Evolutionary conservation across 257 asterid genomes (phyloP), one percentile per base, ranked within the genome.

Genomic region (Rhazya stricta): DNA sequence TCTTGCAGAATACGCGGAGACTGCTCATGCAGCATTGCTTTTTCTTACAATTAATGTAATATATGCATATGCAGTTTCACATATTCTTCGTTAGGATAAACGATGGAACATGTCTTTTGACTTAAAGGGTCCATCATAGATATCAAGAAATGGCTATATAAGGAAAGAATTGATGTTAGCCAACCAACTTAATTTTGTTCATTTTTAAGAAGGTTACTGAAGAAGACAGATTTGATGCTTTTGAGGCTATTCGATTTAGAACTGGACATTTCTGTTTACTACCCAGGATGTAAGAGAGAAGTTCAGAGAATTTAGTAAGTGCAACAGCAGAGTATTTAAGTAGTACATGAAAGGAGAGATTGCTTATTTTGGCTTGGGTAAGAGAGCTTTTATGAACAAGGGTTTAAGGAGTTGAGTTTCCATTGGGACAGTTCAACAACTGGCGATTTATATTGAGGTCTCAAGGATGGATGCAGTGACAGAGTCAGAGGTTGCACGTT

Each of bases 61-160:
- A n/a, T n/a, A n/a, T n/a, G n/a, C n/a, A n/a, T n/a, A n/a, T n/a
- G n/a, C n/a, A n/a, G n/a, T 69, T 43, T 63, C 46, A 63, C 74
- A 63, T 72, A 81, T 81, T 77, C 69, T 77, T 69, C 67, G 18
- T 63, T 73, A 69, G 66, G 79, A 73, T 46, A 67, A 50, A 61
- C 70, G 88, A 88, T 81, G 81, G 77, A 84, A 86, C 88, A 82
- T 80, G 80, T 69, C 80, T 45, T 79, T 80, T 75, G 80, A 66
- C 86, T 74, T 79, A 75, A 83, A 76, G 81, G 82, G 75, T 76
- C 62, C 46, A 69, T 57, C 60, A 74, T 78, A 73, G 67, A 66
- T 73, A 76, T 72, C 74, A 70, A 81, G 74, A 77, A 81, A 62
- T 74, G 62, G 21, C 79, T 39, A 78, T 21, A 67, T 63, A 29